A percentile compares a stretch with the other conserved stretches of the same genome.
Evolutionary conservation across 805 yeast species (phyloP).

Genomic region (Yamadazyma laniorum): DNA sequence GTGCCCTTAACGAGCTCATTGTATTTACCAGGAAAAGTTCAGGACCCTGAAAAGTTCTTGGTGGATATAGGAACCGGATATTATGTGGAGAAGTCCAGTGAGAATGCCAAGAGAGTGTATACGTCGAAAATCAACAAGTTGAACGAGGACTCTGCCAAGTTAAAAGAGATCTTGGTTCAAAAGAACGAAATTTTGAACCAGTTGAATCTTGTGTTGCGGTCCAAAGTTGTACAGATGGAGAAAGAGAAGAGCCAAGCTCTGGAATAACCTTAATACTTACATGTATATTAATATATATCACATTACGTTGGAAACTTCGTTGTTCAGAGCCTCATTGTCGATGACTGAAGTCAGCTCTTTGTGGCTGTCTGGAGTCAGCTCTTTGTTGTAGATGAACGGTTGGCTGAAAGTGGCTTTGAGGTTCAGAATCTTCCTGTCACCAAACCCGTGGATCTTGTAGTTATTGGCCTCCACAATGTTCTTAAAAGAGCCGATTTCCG

Average conservation of each 20-base stretch:
- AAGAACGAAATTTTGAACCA: constrained; percentile 64
- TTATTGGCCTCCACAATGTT: constrained; percentile 35
- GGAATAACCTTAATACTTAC: no score
- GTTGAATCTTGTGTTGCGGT: constrained; percentile 57
- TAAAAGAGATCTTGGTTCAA: constrained; percentile 71
- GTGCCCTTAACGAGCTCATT: constrained; percentile 88
- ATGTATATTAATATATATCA: no score
- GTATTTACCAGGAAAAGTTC: constrained; percentile 81
- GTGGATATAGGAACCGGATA: constrained; percentile 98
- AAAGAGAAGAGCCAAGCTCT: constrained; percentile 16
- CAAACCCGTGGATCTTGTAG: constrained; percentile 45
- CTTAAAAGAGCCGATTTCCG: constrained; percentile 46
- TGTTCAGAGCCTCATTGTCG: no score
- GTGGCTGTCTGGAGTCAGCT: constrained; percentile 2
- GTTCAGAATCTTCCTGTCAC: constrained; percentile 43
- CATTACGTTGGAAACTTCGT: no score
- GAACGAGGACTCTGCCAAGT: constrained; percentile 67
- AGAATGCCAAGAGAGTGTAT: constrained; percentile 70
- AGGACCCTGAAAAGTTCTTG: constrained; percentile 64
- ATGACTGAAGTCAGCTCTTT: no score
- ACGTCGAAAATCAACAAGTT: constrained; percentile 70
- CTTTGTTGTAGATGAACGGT: constrained; percentile 46
- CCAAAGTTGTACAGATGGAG: constrained; percentile 49
- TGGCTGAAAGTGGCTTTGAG: constrained; percentile 42
- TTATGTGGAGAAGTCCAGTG: constrained; percentile 73